Conservation (phyloP, 345 rosid species). For the Arabis alpina region DNA sequence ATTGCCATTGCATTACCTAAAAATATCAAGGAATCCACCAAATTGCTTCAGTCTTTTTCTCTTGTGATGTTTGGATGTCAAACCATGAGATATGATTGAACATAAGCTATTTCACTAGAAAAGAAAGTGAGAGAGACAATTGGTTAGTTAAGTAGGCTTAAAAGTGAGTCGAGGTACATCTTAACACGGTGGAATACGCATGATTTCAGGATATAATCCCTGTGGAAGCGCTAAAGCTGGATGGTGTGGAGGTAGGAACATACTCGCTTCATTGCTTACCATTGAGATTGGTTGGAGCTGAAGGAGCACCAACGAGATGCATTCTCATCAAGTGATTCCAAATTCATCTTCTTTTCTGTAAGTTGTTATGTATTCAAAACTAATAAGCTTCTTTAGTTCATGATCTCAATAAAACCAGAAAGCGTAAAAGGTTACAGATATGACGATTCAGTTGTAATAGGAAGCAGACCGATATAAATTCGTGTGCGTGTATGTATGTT, state of each 20-base stretch:
- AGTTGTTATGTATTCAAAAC: not conserved
- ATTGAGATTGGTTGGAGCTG: conserved; percentile 64
- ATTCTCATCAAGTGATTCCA: conserved; percentile 65
- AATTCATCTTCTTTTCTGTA: conserved; percentile 2
- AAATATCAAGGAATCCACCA: not conserved
- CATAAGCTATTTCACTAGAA: conserved; percentile 14
- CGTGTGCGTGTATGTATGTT: not conserved
- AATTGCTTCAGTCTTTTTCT: not conserved
- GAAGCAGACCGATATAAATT: not conserved
- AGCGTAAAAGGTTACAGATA: not conserved
- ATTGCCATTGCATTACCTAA: no score
- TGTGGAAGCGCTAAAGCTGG: conserved; percentile 71
- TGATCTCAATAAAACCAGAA: not conserved
- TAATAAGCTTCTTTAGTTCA: conserved; percentile 18
- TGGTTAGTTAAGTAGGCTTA: conserved; percentile 5
- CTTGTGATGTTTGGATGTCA: conserved; percentile 12
- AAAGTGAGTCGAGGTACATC: conserved; percentile 8
- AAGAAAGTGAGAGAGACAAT: conserved; percentile 18
- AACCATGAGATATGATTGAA: conserved; percentile 10
- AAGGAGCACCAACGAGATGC: conserved; percentile 77
- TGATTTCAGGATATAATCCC: conserved; percentile 59
- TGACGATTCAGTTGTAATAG: conserved; percentile 20
- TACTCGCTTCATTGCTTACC: conserved; percentile 77
- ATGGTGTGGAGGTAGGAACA: conserved; percentile 59
- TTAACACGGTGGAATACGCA: not conserved